Evolutionary conservation across 148 eudicot species (phyloP), one percentile per base, ranked within the genome.

Genomic region (Pharnaceum exiguum): DNA sequence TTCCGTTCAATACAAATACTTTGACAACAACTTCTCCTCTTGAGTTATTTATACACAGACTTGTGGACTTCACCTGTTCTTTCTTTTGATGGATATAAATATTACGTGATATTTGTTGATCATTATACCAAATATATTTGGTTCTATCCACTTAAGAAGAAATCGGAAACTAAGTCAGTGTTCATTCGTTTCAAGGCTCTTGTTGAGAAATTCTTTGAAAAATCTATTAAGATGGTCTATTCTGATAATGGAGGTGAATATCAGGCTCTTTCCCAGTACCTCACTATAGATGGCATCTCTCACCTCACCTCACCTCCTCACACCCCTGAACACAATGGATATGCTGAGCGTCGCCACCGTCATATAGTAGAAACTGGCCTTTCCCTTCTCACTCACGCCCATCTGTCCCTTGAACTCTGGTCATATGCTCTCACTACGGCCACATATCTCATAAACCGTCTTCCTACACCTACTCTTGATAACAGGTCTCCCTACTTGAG

Each of bases 91-190:
- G 28, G 26, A 0, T 42, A 7, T 13, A 57, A 57, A 27, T 57
- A 63, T 7, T 63, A 27, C 21, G 8, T 61, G 1, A 33, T 61
- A 1, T 61, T 61, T 33, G 55, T 61, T 24, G 65, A 61, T 36
- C 55, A 47, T 13, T 49, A n/a, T n/a, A 39, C 55, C 4, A 46
- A 36, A 16, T 48, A 46, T 21, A 48, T 9, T 1, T 61, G 65
- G 65, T 19, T 47, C 4, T 61, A 18, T n/a, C 38, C 54, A 7
- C 29, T 61, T 3, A 61, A 47, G 21, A 18, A 37, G 5, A 60
- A 60, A 46, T 60, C 42, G 0, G 35, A 61, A 0, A 36, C 45
- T 0, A 1, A 12, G 10, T 0, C 0, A 1, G 30, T 15, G 0
- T 60, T 60, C 10, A 44, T 46, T 10, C 38, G 37, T 0, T 60